A percentile compares a stretch with the other conserved stretches of the same genome.
phyloP scores from a whole-genome alignment of 306 rosid species.

The Calophaca sinica region DNA sequence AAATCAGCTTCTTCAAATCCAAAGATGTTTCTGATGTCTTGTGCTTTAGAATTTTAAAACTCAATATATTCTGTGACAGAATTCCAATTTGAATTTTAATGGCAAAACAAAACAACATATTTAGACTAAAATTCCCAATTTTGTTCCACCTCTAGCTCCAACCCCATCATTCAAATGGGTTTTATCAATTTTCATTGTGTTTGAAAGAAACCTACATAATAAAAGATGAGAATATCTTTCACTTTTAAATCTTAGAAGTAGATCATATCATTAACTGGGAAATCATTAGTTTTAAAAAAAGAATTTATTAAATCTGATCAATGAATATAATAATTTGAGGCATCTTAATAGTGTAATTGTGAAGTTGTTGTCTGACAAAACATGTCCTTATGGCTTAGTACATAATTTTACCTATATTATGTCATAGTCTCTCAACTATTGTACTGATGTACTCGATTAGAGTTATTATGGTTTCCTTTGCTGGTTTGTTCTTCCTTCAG shows the following conservation, averaged over 20 bases:
- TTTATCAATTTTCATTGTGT: not conserved
- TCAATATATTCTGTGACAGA: not conserved
- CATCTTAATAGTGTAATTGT: constrained; percentile 21
- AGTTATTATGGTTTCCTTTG: constrained; percentile 5
- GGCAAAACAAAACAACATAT: not conserved
- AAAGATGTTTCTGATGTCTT: constrained; percentile 4
- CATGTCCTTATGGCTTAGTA: constrained; percentile 12
- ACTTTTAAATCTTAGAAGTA: constrained; percentile 17
- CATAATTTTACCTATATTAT: constrained; percentile 23
- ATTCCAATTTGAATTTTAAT: not conserved
- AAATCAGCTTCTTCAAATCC: not conserved
- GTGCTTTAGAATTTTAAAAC: constrained; percentile 1
- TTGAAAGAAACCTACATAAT: not conserved
- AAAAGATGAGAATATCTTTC: not conserved
- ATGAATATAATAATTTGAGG: constrained; percentile 13
- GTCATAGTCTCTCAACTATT: not conserved
- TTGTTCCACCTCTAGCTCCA: not conserved
- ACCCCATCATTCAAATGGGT: not conserved
- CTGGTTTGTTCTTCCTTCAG: constrained; percentile 13
- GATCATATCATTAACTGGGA: not conserved
- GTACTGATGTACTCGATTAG: not conserved
- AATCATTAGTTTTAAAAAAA: not conserved
- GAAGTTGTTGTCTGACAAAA: constrained; percentile 18
- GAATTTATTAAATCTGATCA: constrained; percentile 17
- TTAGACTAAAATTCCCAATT: not conserved